Percentiles rank a stretch among this genome's conserved stretches.
Evolutionary conservation across 2,329 filamentous ascomycete species (phyloP).

Genomic region (Epicoccum nigrum): DNA sequence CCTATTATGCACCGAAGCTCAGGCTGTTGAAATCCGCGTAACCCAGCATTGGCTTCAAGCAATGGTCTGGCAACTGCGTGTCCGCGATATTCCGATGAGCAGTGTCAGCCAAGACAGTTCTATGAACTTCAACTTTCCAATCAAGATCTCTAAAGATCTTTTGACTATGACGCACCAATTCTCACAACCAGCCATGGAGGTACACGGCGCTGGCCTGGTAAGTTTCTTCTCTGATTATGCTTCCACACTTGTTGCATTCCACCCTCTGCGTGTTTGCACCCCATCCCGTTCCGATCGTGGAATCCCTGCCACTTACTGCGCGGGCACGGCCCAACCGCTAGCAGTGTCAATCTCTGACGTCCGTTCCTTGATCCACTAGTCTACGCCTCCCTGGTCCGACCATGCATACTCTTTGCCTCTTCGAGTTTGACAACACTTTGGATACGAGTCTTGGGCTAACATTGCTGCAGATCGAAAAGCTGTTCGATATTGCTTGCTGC

Average conservation of each 20-base stretch:
- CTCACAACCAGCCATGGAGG: conserved; percentile 73
- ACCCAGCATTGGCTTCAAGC: conserved; percentile 74
- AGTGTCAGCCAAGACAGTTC: conserved; percentile 63
- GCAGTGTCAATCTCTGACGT: conserved; percentile 40
- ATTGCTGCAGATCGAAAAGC: conserved; percentile 70
- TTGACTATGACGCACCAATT: conserved; percentile 71
- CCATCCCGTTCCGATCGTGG: conserved; percentile 23
- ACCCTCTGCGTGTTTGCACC: conserved; percentile 22
- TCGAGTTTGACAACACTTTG: conserved; percentile 18
- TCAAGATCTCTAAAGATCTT: conserved; percentile 66
- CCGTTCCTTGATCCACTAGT: conserved; percentile 26
- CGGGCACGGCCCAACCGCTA: conserved; percentile 29
- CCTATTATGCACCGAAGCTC: conserved; percentile 65
- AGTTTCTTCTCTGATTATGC: conserved; percentile 40
- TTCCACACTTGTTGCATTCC: conserved; percentile 15
- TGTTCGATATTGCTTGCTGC: conserved; percentile 76
- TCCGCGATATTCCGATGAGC: conserved; percentile 68
- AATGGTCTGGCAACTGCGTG: conserved; percentile 75
- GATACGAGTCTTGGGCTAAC: conserved; percentile 33
- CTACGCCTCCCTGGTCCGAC: conserved; percentile 21
- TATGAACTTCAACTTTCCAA: conserved; percentile 67
- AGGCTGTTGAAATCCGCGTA: conserved; percentile 71
- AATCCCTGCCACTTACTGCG: conserved; percentile 31
- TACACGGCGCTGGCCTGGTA: conserved; percentile 76
- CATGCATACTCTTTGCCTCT: conserved; percentile 26